Evolutionary conservation across 345 rosid species (phyloP), one percentile per base, ranked within the genome.

Genomic region (Gossypium ekmanianum): DNA sequence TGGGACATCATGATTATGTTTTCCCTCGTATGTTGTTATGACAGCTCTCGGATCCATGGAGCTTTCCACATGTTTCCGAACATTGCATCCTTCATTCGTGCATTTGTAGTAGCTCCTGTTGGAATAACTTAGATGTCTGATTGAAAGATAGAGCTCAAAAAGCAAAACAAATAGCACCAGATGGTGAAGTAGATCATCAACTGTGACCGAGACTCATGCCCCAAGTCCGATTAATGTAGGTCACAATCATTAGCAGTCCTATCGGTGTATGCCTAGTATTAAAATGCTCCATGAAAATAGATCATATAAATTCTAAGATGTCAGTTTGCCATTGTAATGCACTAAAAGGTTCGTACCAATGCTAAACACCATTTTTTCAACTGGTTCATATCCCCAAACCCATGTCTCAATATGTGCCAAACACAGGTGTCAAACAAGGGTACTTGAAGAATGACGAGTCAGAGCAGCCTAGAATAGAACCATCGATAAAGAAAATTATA

Each of bases 1-100:
- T 2, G 98, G 99, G 76, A 91, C 90, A 10, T 87, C 86, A 61
- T 92, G 98, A 75, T 86, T 91, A 72, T 94, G 98, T 76, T 94
- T 94, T 61, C 98, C 98, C 84, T 94, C 98, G 1, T 94, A 94
- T 9, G 97, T 94, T 47, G 98, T 94, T 79, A 94, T 81, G 24
- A 94, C 97, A 2, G 98, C 94, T 71, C 91, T 90, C 29, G 89
- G 87, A 81, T 94, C 98, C 0, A 91, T 83, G 27, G 98, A 85
- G 69, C 97, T 92, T 85, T 94, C 98, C 0, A 94, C 94, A 72
- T 94, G 97, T 76, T 94, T 94, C 8, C 98, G 95, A 11, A 94
- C 98, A n/a, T 89, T 92, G 87, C 98, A 94, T 56, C 92, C 93
- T 2, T 84, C 80, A 13, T 83, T 87, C 29, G 97, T 91, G 86